These are phyloP conservation scores for Penicillium ochrochloron DNA, from an alignment of 495 filamentous ascomycete species.

Conservation along the genomic window DNA sequence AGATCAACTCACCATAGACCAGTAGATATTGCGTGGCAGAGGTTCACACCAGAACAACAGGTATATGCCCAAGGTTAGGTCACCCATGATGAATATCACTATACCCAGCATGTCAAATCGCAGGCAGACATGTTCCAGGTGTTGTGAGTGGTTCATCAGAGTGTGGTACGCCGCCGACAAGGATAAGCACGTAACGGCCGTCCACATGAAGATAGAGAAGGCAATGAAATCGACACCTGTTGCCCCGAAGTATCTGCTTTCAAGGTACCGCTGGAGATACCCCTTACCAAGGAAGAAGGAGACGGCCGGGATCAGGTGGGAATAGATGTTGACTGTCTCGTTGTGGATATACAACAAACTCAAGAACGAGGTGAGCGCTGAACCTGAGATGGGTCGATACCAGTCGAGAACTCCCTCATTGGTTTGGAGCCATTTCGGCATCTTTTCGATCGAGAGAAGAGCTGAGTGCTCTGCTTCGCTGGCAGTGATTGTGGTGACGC, in stretches of 20 bases:
- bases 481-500: too few species aligned
- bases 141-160: slow-evolving; percentile 35
- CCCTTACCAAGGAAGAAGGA: slow-evolving; percentile 26
- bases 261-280: slow-evolving; percentile 30
- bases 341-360: slow-evolving; percentile 42
- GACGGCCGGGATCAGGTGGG: slow-evolving; percentile 35
- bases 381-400: slow-evolving; percentile 39
- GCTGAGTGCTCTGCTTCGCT: neutral
- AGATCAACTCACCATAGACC: slow-evolving; percentile 32
- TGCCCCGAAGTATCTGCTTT: slow-evolving; percentile 24
- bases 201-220: slow-evolving; percentile 36
- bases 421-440: slow-evolving; percentile 37
- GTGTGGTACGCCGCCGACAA: slow-evolving; percentile 38
- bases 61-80: slow-evolving; percentile 38
- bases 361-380: slow-evolving; percentile 31
- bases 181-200: slow-evolving; percentile 28
- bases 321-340: slow-evolving; percentile 42
- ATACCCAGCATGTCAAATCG: slow-evolving; percentile 36
- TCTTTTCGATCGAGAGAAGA: slow-evolving; percentile 37
- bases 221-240: slow-evolving; percentile 28
- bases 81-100: slow-evolving; percentile 26
- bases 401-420: slow-evolving; percentile 35
- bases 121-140: slow-evolving; percentile 28
- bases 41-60: slow-evolving; percentile 36
- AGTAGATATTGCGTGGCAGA: slow-evolving; percentile 25